Evolutionary conservation across 257 asterid species (phyloP).

Genomic region (Solanum chiquidenum): DNA sequence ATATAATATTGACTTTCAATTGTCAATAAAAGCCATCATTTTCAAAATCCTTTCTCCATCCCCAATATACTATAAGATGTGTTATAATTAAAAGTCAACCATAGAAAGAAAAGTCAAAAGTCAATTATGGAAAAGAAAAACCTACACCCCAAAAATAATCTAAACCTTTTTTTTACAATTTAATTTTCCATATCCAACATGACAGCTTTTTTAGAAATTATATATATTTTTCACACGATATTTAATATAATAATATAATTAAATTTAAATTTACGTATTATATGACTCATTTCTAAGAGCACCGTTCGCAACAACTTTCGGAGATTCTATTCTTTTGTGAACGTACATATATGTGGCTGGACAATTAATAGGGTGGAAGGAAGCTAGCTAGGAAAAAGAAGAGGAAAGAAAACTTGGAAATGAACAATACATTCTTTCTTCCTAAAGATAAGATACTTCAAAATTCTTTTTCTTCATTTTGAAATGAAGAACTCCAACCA

Average conservation of each 20-base stretch:
- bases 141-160: not conserved
- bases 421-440: too few relatives aligned
- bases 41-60: not conserved
- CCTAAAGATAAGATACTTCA: not conserved
- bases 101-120: not conserved
- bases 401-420: too few relatives aligned
- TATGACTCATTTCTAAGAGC: too few relatives aligned
- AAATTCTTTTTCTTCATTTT: not conserved
- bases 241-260: too few relatives aligned
- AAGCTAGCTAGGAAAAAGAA: too few relatives aligned
- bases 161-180: not conserved
- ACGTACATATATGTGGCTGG: too few relatives aligned
- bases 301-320: too few relatives aligned
- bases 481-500: not conserved
- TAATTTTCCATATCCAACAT: too few relatives aligned
- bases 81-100: not conserved
- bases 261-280: too few relatives aligned
- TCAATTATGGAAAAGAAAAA: not conserved
- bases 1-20: not conserved
- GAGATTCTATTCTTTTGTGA: not conserved
- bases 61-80: not conserved
- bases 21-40: not conserved
- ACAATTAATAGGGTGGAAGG: too few relatives aligned
- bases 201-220: too few relatives aligned
- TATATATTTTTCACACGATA: too few relatives aligned